Percentiles rank a stretch among this genome's conserved stretches.
Conservation (phyloP, 2,329 filamentous ascomycete species). For the Aspergillus ruber region DNA sequence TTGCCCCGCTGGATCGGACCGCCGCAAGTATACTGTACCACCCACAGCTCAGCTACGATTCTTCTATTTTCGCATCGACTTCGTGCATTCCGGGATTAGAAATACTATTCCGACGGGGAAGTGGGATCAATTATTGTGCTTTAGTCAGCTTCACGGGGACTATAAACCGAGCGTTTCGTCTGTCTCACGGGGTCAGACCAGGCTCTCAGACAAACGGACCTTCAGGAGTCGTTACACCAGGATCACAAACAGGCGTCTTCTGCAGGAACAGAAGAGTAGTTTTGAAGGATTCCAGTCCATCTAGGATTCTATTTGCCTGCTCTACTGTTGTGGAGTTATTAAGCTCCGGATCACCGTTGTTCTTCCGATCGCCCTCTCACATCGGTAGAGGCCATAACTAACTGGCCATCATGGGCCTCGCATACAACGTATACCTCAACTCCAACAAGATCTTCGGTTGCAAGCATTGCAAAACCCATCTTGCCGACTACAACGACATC, state of each 20-base stretch:
- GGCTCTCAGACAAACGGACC: not conserved
- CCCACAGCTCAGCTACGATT: too few relatives aligned
- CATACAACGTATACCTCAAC: slow-evolving; percentile 87
- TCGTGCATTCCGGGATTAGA: too few relatives aligned
- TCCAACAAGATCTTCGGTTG: slow-evolving; percentile 85
- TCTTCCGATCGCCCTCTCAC: not conserved
- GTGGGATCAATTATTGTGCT: not conserved
- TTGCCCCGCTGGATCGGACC: not conserved
- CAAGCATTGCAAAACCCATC: slow-evolving; percentile 91
- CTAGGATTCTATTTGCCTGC: not conserved
- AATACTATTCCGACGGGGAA: not conserved
- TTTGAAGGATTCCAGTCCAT: not conserved
- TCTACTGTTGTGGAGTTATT: not conserved
- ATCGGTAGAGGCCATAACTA: slow-evolving; percentile 9
- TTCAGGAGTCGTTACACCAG: not conserved
- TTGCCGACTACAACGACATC: slow-evolving; percentile 92
- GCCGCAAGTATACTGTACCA: not conserved
- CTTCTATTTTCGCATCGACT: too few relatives aligned
- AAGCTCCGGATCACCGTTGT: not conserved
- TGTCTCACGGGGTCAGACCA: not conserved
- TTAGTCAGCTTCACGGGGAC: not conserved
- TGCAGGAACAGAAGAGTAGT: too few relatives aligned
- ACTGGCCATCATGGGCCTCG: slow-evolving; percentile 63
- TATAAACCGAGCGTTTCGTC: not conserved
- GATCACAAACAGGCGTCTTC: too few relatives aligned